A percentile compares a stretch with the other conserved stretches of the same genome.
phyloP scores from a whole-genome alignment of 1,284 basidiomycete species.

The Boletus semigastroideus region DNA sequence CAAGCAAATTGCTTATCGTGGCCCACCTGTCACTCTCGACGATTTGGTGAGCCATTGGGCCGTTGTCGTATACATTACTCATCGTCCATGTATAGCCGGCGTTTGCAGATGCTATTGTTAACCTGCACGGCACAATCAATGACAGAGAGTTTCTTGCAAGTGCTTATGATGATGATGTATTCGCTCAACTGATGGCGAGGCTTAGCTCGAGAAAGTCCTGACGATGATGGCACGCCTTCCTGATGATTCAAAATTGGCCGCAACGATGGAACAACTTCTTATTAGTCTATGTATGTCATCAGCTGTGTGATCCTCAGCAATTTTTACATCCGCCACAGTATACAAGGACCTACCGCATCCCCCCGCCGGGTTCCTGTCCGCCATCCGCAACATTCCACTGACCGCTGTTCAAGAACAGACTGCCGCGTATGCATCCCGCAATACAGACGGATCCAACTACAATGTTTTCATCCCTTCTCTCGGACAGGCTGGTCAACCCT shows the following conservation, averaged over 20 bases:
- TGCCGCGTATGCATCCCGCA: constrained; percentile 50
- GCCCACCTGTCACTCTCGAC: constrained; percentile 15
- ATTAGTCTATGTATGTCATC: constrained; percentile 49
- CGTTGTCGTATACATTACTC: background rate
- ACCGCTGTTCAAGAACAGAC: background rate
- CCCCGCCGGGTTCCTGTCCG: constrained; percentile 48
- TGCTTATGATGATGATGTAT: background rate
- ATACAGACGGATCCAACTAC: constrained; percentile 60
- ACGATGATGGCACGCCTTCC: constrained; percentile 53
- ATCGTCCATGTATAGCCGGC: constrained; percentile 39
- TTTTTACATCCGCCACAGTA: constrained; percentile 14
- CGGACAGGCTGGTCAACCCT: constrained; percentile 62
- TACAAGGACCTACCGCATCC: constrained; percentile 74
- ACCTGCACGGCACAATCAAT: constrained; percentile 49
- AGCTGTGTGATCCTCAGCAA: background rate
- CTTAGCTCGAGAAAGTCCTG: constrained; percentile 55
- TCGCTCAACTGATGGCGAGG: constrained; percentile 1
- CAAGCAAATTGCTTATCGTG: constrained; percentile 24
- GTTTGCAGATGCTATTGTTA: constrained; percentile 48
- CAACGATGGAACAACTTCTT: constrained; percentile 44
- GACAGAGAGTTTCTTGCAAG: constrained; percentile 57
- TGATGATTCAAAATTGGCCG: constrained; percentile 35
- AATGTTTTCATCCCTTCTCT: constrained; percentile 54
- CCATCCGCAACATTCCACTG: constrained; percentile 10
- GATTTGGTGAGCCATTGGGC: constrained; percentile 22